Evolutionary conservation across 768 basidiomycete genomes (phyloP).

Genomic region (Candolleomyces aberdarensis): DNA sequence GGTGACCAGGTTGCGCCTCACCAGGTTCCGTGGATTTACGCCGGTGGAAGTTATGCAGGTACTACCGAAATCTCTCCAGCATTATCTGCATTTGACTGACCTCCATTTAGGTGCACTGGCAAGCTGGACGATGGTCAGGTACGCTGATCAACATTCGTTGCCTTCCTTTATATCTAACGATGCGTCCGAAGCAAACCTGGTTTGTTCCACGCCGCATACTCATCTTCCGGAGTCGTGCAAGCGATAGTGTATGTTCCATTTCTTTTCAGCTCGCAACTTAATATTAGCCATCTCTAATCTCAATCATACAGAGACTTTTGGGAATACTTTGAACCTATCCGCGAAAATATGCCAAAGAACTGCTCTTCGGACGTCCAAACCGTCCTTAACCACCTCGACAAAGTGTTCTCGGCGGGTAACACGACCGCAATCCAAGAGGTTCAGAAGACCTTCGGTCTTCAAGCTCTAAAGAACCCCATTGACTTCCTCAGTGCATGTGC

Average conservation of each 20-base stretch:
- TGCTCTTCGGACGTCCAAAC: slow-evolving; percentile 71
- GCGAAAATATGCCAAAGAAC: slow-evolving; percentile 63
- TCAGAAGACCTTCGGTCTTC: slow-evolving; percentile 59
- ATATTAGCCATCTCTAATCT: not conserved
- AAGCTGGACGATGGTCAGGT: slow-evolving; percentile 72
- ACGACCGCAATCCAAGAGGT: slow-evolving; percentile 46
- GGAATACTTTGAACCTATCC: slow-evolving; percentile 72
- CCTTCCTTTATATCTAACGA: not conserved
- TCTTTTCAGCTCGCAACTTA: not conserved
- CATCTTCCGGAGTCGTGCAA: slow-evolving; percentile 65
- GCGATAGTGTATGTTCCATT: slow-evolving; percentile 43
- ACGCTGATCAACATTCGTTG: slow-evolving; percentile 14
- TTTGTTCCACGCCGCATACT: slow-evolving; percentile 65
- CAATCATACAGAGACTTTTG: slow-evolving; percentile 48
- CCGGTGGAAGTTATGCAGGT: slow-evolving; percentile 53
- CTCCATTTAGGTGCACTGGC: slow-evolving; percentile 37
- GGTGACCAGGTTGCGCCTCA: slow-evolving; percentile 60
- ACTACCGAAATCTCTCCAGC: not conserved
- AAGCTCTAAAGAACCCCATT: slow-evolving; percentile 54
- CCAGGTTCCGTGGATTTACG: slow-evolving; percentile 47
- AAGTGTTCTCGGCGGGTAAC: slow-evolving; percentile 46
- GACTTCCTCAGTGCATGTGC: slow-evolving; percentile 61
- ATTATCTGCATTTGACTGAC: not conserved
- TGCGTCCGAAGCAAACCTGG: slow-evolving; percentile 45
- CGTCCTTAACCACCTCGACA: slow-evolving; percentile 59